Percentiles rank a stretch among this genome's conserved stretches.
Conservation (phyloP, 208 protist species). For the Leishmania major region DNA sequence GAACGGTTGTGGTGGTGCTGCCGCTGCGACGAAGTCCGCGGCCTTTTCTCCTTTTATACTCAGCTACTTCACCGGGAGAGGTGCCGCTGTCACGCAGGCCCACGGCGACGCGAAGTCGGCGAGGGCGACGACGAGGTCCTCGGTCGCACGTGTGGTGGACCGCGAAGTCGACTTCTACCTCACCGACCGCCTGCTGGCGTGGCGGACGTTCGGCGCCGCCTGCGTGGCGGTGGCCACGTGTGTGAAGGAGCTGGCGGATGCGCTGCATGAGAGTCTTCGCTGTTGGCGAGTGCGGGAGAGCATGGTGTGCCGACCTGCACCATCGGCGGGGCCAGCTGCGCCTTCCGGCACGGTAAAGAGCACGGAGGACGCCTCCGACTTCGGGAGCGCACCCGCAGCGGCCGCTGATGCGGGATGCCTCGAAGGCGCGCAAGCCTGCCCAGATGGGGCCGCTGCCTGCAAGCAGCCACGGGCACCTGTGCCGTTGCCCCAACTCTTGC, state of each 20-base stretch:
- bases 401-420: background rate
- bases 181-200: slow-evolving; percentile 65
- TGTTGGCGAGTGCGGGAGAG: slow-evolving; percentile 28
- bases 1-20: background rate
- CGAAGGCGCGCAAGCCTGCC: background rate
- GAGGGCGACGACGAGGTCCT: background rate
- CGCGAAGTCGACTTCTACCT: slow-evolving; percentile 65
- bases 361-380: background rate
- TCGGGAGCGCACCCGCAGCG: background rate
- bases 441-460: background rate
- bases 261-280: slow-evolving; percentile 39
- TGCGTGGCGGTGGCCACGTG: slow-evolving; percentile 64
- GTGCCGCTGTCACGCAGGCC: background rate
- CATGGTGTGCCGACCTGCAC: slow-evolving; percentile 7
- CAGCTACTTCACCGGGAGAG: background rate
- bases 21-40: background rate
- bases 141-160: slow-evolving; percentile 1
- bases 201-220: slow-evolving; percentile 68
- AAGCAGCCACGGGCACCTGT: background rate
- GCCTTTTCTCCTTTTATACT: slow-evolving; percentile 12
- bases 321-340: background rate
- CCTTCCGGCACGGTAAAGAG: background rate
- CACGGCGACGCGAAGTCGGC: background rate
- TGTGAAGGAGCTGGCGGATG: slow-evolving; percentile 66
- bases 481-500: slow-evolving; percentile 13